Evolutionary conservation across 2,329 filamentous ascomycete genomes (phyloP), one percentile per base, ranked within the genome.

Genomic region (Ascochyta clinopodiicola): DNA sequence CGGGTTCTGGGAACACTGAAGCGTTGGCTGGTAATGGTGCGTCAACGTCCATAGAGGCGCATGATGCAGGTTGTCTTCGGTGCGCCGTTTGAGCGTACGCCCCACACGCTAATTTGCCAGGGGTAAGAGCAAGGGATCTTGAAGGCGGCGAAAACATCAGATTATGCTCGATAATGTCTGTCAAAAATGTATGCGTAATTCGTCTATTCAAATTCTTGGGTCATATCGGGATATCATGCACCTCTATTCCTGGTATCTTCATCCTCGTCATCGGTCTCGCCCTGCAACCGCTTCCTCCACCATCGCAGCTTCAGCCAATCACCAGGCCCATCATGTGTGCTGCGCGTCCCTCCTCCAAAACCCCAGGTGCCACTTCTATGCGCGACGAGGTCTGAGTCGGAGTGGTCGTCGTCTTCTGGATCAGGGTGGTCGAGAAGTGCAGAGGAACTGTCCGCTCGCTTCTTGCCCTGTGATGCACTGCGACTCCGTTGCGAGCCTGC

Each of bases 221-320:
- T 45, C 36, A 37, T 58, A 51, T 43, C 24, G 36, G 42, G 24
- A 57, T 56, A 44, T 64, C 59, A 67, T 62, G 48, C 50, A 21
- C 39, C 43, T 35, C 56, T 61, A 50, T 31, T 52, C 24, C 45
- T 36, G 2, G 44, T 6, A 4, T 63, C 59, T 34, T 64, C 57
- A n/a, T 59, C 59, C 17, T 68, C 66, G 13, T 62, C 64, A 6
- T 74, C 71, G 53, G 67, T 65, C 4, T 62, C 66, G 4, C 73
- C 71, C 55, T 65, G 67, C 66, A 69, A 67, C 51, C 60, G 69
- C 64, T 73, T 74, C 36, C 72, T 68, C 72, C 73, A 75, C 73
- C 73, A 76, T 40, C 70, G 72, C 44, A 76, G 51, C 49, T 70
- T 73, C 21, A 75, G 68, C 74, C 73, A 76, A 44, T 74, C 72